These are phyloP conservation scores for Glarea lozoyensis DNA, from an alignment of 495 filamentous ascomycete species.

Conservation along the genomic window DNA sequence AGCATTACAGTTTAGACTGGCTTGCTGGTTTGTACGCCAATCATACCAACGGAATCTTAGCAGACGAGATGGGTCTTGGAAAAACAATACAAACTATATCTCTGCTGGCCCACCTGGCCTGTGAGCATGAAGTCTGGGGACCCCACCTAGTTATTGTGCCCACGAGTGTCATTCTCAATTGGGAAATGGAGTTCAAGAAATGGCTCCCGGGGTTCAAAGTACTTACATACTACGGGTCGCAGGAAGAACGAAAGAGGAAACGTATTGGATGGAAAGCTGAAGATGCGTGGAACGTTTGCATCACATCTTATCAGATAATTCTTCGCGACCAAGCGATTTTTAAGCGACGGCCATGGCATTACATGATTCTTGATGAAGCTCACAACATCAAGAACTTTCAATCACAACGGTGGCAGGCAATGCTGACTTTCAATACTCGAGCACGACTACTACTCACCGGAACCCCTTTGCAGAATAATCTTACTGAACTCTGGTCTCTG, in stretches of 20 bases:
- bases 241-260: conserved; percentile 85
- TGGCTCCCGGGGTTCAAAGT: conserved; percentile 99
- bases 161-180: conserved; percentile 97
- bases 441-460: conserved; percentile 86
- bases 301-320: conserved; percentile 96
- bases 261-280: conserved; percentile 85
- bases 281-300: conserved; percentile 90
- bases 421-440: conserved; percentile 83
- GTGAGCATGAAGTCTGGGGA: conserved; percentile 87
- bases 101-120: conserved; percentile 85
- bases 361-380: conserved; percentile 96
- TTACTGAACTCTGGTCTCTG: conserved; percentile 94
- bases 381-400: conserved; percentile 99
- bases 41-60: conserved; percentile 93
- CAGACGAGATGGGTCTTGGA: conserved; percentile 98
- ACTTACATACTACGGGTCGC: conserved; percentile 89
- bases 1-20: conserved; percentile 95
- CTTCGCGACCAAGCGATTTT: conserved; percentile 89
- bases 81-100: conserved; percentile 99
- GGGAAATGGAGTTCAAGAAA: conserved; percentile 99
- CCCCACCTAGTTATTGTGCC: conserved; percentile 95
- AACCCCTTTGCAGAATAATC: conserved; percentile 93
- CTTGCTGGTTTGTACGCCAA: conserved; percentile 87
- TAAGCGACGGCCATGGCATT: conserved; percentile 90
- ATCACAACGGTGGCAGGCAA: conserved; percentile 89